phyloP scores from a whole-genome alignment of 768 basidiomycete species.

The Tylopilus sp. region DNA sequence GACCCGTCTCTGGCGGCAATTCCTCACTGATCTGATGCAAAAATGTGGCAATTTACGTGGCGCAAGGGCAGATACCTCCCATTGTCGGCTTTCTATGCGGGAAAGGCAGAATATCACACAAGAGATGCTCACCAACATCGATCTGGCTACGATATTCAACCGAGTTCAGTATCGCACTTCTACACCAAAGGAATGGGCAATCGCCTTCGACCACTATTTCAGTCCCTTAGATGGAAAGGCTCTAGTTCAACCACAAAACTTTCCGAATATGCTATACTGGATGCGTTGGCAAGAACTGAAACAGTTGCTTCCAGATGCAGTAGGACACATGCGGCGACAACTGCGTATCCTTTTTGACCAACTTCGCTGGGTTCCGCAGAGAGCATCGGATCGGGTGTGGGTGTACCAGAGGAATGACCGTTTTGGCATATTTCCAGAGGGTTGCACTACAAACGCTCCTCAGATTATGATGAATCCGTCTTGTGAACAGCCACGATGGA shows the following conservation, averaged over 20 bases:
- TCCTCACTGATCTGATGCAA: not conserved
- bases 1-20: not conserved
- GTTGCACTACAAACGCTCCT: not conserved
- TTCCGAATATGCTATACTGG: slow-evolving; percentile 3
- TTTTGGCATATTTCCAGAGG: not conserved
- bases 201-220: not conserved
- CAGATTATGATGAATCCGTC: not conserved
- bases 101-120: not conserved
- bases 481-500: not conserved
- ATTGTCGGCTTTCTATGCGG: not conserved
- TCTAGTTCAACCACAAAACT: not conserved
- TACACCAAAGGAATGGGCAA: not conserved
- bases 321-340: not conserved
- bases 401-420: not conserved
- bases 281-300: slow-evolving; percentile 2
- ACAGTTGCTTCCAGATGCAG: not conserved
- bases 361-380: slow-evolving; percentile 1
- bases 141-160: not conserved
- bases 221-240: not conserved
- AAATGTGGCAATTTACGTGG: slow-evolving; percentile 4
- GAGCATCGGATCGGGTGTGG: not conserved
- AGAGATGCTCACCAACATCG: not conserved
- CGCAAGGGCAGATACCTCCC: not conserved
- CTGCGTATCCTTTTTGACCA: not conserved
- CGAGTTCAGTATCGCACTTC: not conserved